These are phyloP conservation scores for Plasmodiophora brassicae DNA, from an alignment of 208 protist genomes.

Conservation along the genomic window DNA sequence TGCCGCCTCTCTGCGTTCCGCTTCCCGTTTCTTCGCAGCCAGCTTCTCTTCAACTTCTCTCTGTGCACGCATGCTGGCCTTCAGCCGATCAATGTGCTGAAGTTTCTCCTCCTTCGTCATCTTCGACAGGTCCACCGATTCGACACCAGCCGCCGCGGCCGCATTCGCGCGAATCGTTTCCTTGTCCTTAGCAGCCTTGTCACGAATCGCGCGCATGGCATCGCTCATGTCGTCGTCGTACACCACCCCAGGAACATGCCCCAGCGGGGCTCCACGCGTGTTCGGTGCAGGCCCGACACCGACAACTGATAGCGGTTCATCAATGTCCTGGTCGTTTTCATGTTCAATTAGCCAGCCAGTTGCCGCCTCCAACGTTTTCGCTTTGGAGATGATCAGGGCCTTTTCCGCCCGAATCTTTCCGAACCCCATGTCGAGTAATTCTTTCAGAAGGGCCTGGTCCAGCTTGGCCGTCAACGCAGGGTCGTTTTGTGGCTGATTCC, in stretches of 20 bases:
- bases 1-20: not conserved
- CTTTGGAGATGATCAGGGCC: not conserved
- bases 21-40: not conserved
- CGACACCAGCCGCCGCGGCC: not conserved
- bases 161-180: not conserved
- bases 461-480: not conserved
- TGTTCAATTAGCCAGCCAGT: slow-evolving; percentile 3
- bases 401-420: not conserved
- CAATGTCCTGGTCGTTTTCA: slow-evolving; percentile 1
- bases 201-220: not conserved
- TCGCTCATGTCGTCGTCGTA: not conserved
- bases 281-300: not conserved
- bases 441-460: not conserved
- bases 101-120: slow-evolving; percentile 25
- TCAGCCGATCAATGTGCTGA: not conserved
- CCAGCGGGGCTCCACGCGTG: not conserved
- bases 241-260: not conserved
- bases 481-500: not conserved
- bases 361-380: not conserved
- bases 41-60: not conserved
- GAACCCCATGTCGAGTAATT: slow-evolving; percentile 2
- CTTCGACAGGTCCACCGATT: not conserved
- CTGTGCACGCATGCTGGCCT: not conserved
- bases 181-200: not conserved
- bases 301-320: slow-evolving; percentile 3